Percentiles rank a stretch among this genome's conserved stretches.
These are phyloP conservation scores for Debaryomyces castellii DNA, from an alignment of 805 yeast genomes.

Conservation along the genomic window DNA sequence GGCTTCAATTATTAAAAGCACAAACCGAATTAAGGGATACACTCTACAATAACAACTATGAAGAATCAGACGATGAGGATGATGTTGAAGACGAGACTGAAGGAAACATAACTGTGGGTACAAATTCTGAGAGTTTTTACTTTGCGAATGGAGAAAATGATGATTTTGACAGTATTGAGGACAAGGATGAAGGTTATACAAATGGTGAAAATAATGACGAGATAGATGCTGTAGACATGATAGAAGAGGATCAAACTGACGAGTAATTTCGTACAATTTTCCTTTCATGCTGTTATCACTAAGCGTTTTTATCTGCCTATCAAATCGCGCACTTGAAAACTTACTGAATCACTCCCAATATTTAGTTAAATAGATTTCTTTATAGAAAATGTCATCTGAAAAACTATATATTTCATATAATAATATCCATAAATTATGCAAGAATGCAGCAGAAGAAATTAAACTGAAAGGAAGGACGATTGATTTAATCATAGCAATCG, in stretches of 20 bases:
- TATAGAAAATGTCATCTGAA: constrained; percentile 18
- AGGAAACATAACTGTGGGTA: constrained; percentile 20
- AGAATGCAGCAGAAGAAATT: constrained; percentile 57
- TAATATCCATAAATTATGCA: constrained; percentile 80
- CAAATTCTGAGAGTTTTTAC: constrained; percentile 22
- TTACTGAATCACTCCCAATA: not conserved
- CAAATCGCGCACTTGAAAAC: not conserved
- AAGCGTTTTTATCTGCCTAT: too few relatives aligned
- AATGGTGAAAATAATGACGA: constrained; percentile 32
- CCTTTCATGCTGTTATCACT: not conserved
- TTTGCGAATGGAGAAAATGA: constrained; percentile 44
- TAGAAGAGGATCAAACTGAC: constrained; percentile 27
- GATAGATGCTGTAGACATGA: constrained; percentile 30
- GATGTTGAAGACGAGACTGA: constrained; percentile 13
- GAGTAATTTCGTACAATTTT: not conserved
- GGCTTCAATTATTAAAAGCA: constrained; percentile 70
- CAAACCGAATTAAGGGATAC: constrained; percentile 71
- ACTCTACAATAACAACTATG: constrained; percentile 4
- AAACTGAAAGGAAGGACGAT: constrained; percentile 43
- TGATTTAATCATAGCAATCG: constrained; percentile 64
- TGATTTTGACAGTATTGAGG: constrained; percentile 22
- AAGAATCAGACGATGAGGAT: constrained; percentile 13
- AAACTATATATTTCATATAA: constrained; percentile 72
- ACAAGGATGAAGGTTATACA: not conserved
- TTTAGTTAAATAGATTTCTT: not conserved